A percentile compares a stretch with the other conserved stretches of the same genome.
Evolutionary conservation across 306 rosid species (phyloP).

Genomic region (Astragalus glycyphyllos): DNA sequence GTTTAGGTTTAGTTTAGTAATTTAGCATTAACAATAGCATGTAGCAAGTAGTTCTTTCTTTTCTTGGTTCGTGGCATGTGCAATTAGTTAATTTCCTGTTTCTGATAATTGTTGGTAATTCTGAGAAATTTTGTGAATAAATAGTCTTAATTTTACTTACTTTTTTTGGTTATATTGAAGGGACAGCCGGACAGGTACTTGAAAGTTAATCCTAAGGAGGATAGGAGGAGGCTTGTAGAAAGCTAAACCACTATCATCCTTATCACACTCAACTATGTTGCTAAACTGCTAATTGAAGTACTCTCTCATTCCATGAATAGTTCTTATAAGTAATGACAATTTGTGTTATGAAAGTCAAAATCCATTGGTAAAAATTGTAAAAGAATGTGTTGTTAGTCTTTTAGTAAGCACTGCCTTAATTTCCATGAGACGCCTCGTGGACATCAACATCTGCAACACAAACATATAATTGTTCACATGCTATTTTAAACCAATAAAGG

Average conservation of each 20-base stretch:
- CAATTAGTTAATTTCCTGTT: not conserved
- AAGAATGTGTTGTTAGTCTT: not conserved
- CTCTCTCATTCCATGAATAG: slow-evolving; percentile 4
- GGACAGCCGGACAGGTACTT: not conserved
- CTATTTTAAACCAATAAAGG: not conserved
- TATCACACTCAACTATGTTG: not conserved
- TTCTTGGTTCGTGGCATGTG: not conserved
- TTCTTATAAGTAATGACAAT: not conserved
- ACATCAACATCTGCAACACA: slow-evolving; percentile 23
- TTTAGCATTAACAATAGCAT: too few species aligned
- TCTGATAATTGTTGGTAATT: not conserved
- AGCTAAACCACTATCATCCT: not conserved
- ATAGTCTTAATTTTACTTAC: not conserved
- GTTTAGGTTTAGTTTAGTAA: too few species aligned
- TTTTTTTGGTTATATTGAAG: not conserved
- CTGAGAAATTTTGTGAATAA: not conserved
- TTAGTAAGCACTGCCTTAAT: slow-evolving; percentile 17
- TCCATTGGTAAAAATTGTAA: too few species aligned
- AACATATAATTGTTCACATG: slow-evolving; percentile 21
- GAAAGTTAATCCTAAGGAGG: not conserved
- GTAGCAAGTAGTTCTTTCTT: not conserved
- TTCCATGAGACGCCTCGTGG: slow-evolving; percentile 6
- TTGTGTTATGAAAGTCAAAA: too few species aligned
- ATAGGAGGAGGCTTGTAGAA: not conserved
- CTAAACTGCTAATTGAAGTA: not conserved